These are phyloP conservation scores for Boletus subcaerulescens DNA, from an alignment of 768 basidiomycete species.

Conservation along the genomic window DNA sequence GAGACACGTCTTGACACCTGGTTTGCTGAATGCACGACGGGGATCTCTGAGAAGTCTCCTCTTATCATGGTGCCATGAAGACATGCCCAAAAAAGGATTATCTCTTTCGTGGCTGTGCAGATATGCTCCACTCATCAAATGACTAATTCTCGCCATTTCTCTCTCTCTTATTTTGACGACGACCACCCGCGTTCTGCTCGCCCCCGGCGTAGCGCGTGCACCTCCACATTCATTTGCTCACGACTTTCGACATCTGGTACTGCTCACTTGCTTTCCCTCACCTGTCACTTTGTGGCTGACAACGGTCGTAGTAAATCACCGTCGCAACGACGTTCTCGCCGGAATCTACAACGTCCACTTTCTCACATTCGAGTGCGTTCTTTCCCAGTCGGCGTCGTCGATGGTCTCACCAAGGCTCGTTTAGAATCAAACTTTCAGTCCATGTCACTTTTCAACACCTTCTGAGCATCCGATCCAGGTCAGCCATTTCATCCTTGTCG, in stretches of 20 bases:
- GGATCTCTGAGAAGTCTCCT: too few species aligned
- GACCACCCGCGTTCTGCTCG: constrained; percentile 2
- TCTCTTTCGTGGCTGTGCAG: constrained; percentile 19
- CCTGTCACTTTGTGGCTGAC: constrained; percentile 5
- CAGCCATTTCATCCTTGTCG: not conserved
- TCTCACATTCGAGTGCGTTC: constrained; percentile 6
- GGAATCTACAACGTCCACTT: constrained; percentile 1
- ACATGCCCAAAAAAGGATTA: constrained; percentile 11
- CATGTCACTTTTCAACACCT: constrained; percentile 17
- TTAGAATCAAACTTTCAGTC: constrained; percentile 14
- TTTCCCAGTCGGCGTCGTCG: not conserved
- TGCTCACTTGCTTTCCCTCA: not conserved
- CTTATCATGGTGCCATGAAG: too few species aligned
- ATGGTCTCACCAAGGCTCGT: constrained; percentile 13
- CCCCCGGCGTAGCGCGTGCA: not conserved
- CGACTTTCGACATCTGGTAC: constrained; percentile 15
- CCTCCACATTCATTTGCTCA: constrained; percentile 14
- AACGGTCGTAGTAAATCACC: constrained; percentile 17
- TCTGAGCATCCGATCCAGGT: constrained; percentile 15
- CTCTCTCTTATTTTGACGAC: constrained; percentile 15
- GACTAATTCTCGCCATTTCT: constrained; percentile 25
- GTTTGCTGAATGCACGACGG: not conserved
- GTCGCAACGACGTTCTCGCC: constrained; percentile 6
- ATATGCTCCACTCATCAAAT: constrained; percentile 21
- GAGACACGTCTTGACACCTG: constrained; percentile 11